Evolutionary conservation across 2,329 filamentous ascomycete genomes (phyloP).

Genomic region (Colletotrichum tropicicola): DNA sequence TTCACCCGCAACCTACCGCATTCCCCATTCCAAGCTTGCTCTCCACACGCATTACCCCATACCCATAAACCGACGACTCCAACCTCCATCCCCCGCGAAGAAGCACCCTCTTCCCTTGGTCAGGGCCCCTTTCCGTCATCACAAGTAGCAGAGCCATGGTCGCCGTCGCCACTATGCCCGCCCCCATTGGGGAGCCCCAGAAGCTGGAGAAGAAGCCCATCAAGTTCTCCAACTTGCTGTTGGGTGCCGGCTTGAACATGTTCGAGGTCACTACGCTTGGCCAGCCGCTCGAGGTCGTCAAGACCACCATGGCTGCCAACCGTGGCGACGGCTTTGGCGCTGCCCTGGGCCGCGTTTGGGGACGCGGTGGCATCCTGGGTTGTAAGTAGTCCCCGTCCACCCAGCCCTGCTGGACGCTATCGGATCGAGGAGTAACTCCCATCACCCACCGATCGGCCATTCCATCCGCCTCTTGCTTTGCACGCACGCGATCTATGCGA

Average conservation of each 20-base stretch:
- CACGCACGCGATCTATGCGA: background rate
- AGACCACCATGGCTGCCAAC: conserved; percentile 99
- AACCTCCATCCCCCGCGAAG: conserved; percentile 66
- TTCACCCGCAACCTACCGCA: conserved; percentile 26
- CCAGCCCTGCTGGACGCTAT: background rate
- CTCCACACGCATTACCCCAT: conserved; percentile 21
- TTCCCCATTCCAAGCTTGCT: conserved; percentile 19
- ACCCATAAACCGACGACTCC: conserved; percentile 25
- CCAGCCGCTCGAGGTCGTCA: conserved; percentile 95
- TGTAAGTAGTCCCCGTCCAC: conserved; percentile 70
- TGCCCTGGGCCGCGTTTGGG: conserved; percentile 89
- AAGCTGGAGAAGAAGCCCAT: conserved; percentile 97
- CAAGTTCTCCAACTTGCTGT: conserved; percentile 99
- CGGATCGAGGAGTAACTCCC: background rate
- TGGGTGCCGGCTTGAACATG: conserved; percentile 93
- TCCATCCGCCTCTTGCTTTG: no score
- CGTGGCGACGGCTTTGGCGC: conserved; percentile 85
- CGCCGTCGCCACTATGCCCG: conserved; percentile 63
- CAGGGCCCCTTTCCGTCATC: conserved; percentile 79
- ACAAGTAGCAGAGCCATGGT: conserved; percentile 65
- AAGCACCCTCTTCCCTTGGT: conserved; percentile 97
- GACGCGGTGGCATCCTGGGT: conserved; percentile 89
- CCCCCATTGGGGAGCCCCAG: conserved; percentile 54
- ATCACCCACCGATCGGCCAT: background rate
- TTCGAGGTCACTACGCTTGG: conserved; percentile 80